Base-by-base conservation (phyloP, 1,284 basidiomycete species). In the Apiotrichum sp. region DNA sequence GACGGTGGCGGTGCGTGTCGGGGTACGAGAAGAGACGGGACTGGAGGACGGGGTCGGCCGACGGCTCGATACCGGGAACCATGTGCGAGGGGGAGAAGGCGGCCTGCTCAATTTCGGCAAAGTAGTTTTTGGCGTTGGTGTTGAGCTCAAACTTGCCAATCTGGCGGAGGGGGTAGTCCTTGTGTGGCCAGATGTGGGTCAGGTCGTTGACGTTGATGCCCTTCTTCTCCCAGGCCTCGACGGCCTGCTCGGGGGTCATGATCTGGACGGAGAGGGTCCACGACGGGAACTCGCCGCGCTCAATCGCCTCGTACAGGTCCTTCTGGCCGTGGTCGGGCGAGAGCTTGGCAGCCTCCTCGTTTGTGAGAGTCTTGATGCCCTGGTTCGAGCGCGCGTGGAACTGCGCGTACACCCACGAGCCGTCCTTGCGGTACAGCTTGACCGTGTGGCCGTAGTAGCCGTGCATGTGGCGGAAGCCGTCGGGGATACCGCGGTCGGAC, bases 1-100 rank as follows among this genome's bases (percentile, higher is more conserved):
- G 66, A 33, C 76, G 86, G 80, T 93, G 86, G 59, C 90, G 85
- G 75, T 95, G 92, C 6, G 93, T 89, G 74, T 96, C 93, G 4
- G 91, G 89, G 81, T 97, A 97, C 9, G 89, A 90, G 84, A 95
- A 96, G 42, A 96, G 82, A 61, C 93, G 88, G 33, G 87, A 87
- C 75, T 96, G 93, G 62, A 96, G 81, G 59, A 96, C 88, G 14
- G 93, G 93, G 76, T 96, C 93, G 39, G 85, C 83, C 13, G 87
- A 86, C 38, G 90, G 82, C 79, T 95, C 93, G 66, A 93, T 83
- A 72, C 92, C 93, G 2, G 88, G 88, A 3, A 95, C 78, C 50
- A 86, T 76, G 74, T 96, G 90, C 1, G 88, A 87, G 0, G 93
- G 93, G 35, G 54, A 71, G 66, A 65, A 75, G 1, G 73, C 70